Evolutionary conservation across 2,329 filamentous ascomycete genomes (phyloP), one percentile per base, ranked within the genome.

Genomic region (Calonectria pseudoreteaudii): DNA sequence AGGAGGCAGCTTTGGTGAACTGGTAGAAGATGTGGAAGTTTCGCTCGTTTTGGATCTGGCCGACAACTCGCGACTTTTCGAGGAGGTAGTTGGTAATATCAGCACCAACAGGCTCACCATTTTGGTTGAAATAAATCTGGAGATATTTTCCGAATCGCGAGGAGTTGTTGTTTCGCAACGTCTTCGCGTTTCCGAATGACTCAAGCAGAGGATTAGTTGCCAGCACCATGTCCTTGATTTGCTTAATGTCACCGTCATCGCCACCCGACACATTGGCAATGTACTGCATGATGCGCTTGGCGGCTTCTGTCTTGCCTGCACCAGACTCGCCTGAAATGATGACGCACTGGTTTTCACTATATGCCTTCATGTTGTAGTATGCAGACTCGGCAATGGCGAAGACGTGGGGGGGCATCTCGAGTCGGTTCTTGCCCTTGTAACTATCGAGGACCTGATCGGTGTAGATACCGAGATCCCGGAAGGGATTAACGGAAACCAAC

Each of bases 21-120:
- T 99, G 97, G 86, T 99, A 99, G 85, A 99, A 99, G 81, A 99
- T 98, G 86, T 99, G 97, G 85, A 99, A 99, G 86, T 98, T 98
- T 79, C 97, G 92, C 89, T 99, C 97, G 84, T 98, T 98, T 72
- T 88, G 89, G 79, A 98, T 98, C 87, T 98, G 97, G 20, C 96
- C 95, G 13, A 98, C 95, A 23, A 99, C 97, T 87, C 97, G 91
- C 62, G 95, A 93, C 88, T 98, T 98, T 85, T 99, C 97, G 68
- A 99, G 90, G 30, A 99, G 89, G 82, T 99, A 99, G 85, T 99
- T 99, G 82, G 96, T 98, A 85, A 99, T 98, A 85, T 98, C 97
- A 74, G 97, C 97, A 81, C 97, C 97, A 14, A 98, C 93, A 0
- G 97, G 97, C 85, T 98, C 96, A 77, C 96, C 96, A 77, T 94